phyloP scores from a whole-genome alignment of 768 basidiomycete genomes.

The Psilocybe sp. region DNA sequence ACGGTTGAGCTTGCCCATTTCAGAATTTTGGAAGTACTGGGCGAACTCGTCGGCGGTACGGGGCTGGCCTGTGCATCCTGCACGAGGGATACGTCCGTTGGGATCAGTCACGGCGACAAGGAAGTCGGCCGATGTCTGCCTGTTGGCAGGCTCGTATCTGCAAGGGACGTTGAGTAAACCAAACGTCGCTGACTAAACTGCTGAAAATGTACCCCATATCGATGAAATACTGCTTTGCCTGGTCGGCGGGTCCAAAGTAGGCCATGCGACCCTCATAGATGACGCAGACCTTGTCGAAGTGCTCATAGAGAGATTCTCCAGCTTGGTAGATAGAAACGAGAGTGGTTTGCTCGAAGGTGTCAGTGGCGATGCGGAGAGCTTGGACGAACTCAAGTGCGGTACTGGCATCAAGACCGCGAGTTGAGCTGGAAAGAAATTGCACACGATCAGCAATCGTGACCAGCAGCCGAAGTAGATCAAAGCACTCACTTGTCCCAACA shows the following conservation, averaged over 20 bases:
- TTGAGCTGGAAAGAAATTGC: slow-evolving; percentile 44
- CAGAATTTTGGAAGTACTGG: slow-evolving; percentile 39
- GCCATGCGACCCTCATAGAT: slow-evolving; percentile 72
- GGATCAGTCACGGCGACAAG: slow-evolving; percentile 63
- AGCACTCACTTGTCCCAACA: slow-evolving; percentile 63
- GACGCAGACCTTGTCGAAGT: slow-evolving; percentile 81
- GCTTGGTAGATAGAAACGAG: slow-evolving; percentile 88
- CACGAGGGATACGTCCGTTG: slow-evolving; percentile 48
- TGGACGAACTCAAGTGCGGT: slow-evolving; percentile 74
- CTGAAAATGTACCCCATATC: slow-evolving; percentile 41
- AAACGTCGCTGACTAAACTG: neutral
- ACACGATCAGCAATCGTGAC: neutral
- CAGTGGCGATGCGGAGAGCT: slow-evolving; percentile 62
- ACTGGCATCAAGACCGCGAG: slow-evolving; percentile 62
- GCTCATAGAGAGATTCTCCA: slow-evolving; percentile 59
- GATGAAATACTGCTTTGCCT: slow-evolving; percentile 71
- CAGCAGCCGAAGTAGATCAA: neutral
- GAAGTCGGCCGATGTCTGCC: slow-evolving; percentile 68
- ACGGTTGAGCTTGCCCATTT: slow-evolving; percentile 37
- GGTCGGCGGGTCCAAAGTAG: slow-evolving; percentile 67
- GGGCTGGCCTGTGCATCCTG: slow-evolving; percentile 42
- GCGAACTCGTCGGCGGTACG: slow-evolving; percentile 59
- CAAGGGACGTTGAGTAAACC: neutral
- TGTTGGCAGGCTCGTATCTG: slow-evolving; percentile 55
- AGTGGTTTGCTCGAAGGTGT: slow-evolving; percentile 51